Conservation (phyloP, 2,329 filamentous ascomycete species). For the Fusarium tricinctum region DNA sequence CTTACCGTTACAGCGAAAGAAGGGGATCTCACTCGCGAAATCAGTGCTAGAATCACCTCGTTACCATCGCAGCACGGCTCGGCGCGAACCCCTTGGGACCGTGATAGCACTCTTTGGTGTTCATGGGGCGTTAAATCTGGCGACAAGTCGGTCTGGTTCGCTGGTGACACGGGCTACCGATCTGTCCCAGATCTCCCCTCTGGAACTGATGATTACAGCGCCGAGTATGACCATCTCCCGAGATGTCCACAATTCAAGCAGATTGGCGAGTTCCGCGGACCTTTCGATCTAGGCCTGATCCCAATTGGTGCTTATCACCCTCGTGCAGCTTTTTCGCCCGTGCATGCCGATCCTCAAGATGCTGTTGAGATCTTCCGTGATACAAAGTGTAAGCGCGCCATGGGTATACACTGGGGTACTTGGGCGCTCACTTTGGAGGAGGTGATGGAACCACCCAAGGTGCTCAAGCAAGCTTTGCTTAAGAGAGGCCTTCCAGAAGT, state of each 20-base stretch:
- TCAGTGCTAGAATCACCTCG: constrained; percentile 82
- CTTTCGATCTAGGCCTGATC: constrained; percentile 91
- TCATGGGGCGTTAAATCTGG: constrained; percentile 85
- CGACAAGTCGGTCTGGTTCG: constrained; percentile 87
- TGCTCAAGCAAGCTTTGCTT: constrained; percentile 79
- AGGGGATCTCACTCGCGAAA: constrained; percentile 56
- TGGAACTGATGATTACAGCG: constrained; percentile 77
- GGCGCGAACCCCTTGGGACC: constrained; percentile 77
- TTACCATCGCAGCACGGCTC: constrained; percentile 85
- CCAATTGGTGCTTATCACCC: constrained; percentile 92
- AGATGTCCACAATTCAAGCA: constrained; percentile 86
- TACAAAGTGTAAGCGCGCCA: constrained; percentile 80
- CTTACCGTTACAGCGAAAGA: constrained; percentile 67
- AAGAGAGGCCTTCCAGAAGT: constrained; percentile 76
- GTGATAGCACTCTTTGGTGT: constrained; percentile 84
- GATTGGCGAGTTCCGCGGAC: constrained; percentile 83
- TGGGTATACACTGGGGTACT: constrained; percentile 94
- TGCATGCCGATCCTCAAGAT: constrained; percentile 91
- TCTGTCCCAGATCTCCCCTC: constrained; percentile 75
- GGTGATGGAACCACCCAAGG: constrained; percentile 82
- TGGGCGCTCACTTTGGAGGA: constrained; percentile 91
- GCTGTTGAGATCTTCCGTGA: constrained; percentile 91
- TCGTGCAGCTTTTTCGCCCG: constrained; percentile 77
- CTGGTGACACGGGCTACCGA: constrained; percentile 91
- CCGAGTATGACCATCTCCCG: constrained; percentile 75